phyloP scores from a whole-genome alignment of 176 grass and related monocot species.

The Oryza officinalis region DNA sequence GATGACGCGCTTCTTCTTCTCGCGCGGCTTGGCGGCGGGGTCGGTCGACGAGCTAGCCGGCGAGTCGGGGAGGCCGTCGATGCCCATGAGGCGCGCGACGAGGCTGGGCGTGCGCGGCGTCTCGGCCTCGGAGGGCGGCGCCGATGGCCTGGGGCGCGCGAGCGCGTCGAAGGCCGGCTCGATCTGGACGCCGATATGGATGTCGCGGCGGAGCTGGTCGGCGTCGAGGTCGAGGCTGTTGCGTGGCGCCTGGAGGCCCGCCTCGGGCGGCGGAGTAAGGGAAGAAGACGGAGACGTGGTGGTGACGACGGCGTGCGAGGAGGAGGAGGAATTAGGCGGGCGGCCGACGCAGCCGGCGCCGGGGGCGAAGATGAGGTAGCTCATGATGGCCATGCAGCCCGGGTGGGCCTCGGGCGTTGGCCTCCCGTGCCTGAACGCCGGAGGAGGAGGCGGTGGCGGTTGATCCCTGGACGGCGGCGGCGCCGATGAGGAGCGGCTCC shows the following conservation, averaged over 20 bases:
- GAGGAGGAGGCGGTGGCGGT: neutral
- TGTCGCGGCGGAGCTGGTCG: slow-evolving; percentile 46
- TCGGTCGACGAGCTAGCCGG: neutral
- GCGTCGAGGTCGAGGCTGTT: slow-evolving; percentile 83
- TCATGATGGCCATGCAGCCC: slow-evolving; percentile 95
- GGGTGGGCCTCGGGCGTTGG: neutral
- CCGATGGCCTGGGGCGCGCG: slow-evolving; percentile 23
- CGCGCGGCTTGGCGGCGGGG: neutral
- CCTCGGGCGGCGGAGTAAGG: no score
- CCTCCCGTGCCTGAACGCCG: neutral
- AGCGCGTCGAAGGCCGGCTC: slow-evolving; percentile 49
- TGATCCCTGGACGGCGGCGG: no score
- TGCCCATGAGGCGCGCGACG: slow-evolving; percentile 81
- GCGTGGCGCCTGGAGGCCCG: slow-evolving; percentile 64
- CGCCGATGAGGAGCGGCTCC: slow-evolving; percentile 20
- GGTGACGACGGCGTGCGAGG: neutral
- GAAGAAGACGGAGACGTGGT: neutral
- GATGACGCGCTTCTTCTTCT: slow-evolving; percentile 60
- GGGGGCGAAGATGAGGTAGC: slow-evolving; percentile 76
- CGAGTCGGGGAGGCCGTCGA: slow-evolving; percentile 67
- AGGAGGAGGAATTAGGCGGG: slow-evolving; percentile 18
- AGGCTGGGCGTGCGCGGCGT: slow-evolving; percentile 79
- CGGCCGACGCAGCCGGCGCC: slow-evolving; percentile 50
- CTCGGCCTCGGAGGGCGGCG: slow-evolving; percentile 53
- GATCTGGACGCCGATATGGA: slow-evolving; percentile 65